Base-by-base conservation (phyloP, 1,139 yeast genomes). In the Kodamaea anthophila region DNA sequence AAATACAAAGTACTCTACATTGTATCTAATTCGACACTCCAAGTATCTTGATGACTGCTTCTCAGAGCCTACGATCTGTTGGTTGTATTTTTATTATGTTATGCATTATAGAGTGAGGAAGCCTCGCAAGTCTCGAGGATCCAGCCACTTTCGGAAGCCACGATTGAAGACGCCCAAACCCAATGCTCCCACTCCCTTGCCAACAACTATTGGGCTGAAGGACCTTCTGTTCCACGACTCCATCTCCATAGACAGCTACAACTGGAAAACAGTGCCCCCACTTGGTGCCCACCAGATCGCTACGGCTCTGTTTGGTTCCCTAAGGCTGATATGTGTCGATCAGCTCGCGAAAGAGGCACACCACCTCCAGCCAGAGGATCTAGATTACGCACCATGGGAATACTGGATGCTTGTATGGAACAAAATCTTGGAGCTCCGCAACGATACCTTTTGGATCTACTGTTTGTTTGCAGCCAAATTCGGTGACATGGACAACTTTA, bases 331-430 rank as follows among this genome's bases (percentile, higher is more conserved):
- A 5, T 61, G 70, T 36, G 58, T 62, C 2, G 43, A 42, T 9
- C 34, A 39, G 10, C 33, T 65, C 14, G 66, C 70, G 1, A 36
- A 34, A 9, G 51, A 60, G 27, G 47, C 53, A 1, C 42, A 45
- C 4, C 37, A 36, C 4, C 24, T 65, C 5, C 52, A 46, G 15
- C 27, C 42, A 1, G 29, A 37, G 0, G 42, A 49, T 34, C 39
- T 65, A 13, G 47, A 46, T 8, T 32, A 39, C 13, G 51, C 57
- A 1, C 48, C 66, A 1, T 51, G 55, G 55, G 32, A 47, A 3
- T 48, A 60, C 33, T 53, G 66, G 54, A 41, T 27, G 10, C 29
- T 39, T 15, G 60, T 65, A 2, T 65, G 72, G 72, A 42, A 44
- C 4, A 29, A 38, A 14, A 47, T 64, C 3, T 34, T 61, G 15